A percentile compares a stretch with the other conserved stretches of the same genome.
phyloP scores from a whole-genome alignment of 75 land plant species.

The Cupressus sempervirens region DNA sequence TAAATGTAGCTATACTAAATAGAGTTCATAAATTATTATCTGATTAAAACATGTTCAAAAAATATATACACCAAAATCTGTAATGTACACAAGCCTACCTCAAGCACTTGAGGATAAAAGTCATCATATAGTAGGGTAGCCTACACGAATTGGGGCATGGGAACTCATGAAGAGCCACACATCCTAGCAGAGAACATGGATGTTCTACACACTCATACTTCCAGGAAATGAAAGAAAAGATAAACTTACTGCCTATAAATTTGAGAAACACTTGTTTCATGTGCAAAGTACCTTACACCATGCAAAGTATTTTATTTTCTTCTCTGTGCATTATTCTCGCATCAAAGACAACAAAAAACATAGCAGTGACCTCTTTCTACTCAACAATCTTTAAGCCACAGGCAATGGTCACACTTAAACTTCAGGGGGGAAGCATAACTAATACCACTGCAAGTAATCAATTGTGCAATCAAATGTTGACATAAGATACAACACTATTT shows the following conservation, averaged over 20 bases:
- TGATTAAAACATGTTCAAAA: neutral
- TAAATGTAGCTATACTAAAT: neutral
- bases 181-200: too few species aligned
- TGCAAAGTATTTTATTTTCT: neutral
- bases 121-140: neutral
- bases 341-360: neutral
- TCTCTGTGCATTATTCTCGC: neutral
- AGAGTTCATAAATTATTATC: neutral
- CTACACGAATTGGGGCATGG: neutral
- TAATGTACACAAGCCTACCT: neutral
- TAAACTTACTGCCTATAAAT: neutral
- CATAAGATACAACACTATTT: neutral
- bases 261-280: neutral
- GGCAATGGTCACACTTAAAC: neutral
- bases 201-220: too few species aligned
- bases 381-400: neutral
- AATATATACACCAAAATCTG: neutral
- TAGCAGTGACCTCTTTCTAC: neutral
- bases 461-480: neutral
- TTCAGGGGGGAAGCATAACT: neutral
- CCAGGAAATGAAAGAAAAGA: neutral
- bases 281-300: neutral
- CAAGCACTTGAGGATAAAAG: neutral
- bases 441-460: neutral
- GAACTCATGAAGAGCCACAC: too few species aligned